A percentile compares a stretch with the other conserved stretches of the same genome.
These are phyloP conservation scores for Colletotrichum chlorophyti DNA, from an alignment of 2,329 filamentous ascomycete genomes.

Conservation along the genomic window DNA sequence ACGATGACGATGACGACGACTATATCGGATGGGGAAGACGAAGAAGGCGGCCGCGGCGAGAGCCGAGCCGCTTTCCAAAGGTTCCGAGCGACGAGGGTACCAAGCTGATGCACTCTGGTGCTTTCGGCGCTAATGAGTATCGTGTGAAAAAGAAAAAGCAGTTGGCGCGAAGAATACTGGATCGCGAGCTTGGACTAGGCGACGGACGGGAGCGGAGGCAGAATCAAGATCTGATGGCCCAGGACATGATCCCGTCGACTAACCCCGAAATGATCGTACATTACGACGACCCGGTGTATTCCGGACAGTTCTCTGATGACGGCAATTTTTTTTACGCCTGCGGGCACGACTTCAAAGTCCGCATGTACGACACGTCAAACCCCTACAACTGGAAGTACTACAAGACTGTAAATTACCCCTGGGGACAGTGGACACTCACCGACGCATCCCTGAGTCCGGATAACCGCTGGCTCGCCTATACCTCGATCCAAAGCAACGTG, in stretches of 20 bases:
- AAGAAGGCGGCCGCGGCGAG: conserved; percentile 43
- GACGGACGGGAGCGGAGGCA: conserved; percentile 63
- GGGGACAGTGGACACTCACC: conserved; percentile 94
- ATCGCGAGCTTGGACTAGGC: conserved; percentile 80
- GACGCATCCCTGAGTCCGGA: conserved; percentile 91
- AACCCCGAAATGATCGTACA: conserved; percentile 87
- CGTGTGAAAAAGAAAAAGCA: conserved; percentile 60
- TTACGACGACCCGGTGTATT: conserved; percentile 87
- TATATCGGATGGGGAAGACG: conserved; percentile 50
- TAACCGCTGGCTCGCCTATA: conserved; percentile 91
- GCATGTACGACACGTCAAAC: conserved; percentile 97
- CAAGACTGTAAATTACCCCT: conserved; percentile 85
- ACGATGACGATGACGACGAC: conserved; percentile 44
- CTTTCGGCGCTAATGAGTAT: conserved; percentile 75
- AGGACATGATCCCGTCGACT: conserved; percentile 79
- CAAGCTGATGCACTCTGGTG: conserved; percentile 81
- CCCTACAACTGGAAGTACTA: conserved; percentile 96
- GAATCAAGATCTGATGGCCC: conserved; percentile 58
- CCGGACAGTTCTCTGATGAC: conserved; percentile 94
- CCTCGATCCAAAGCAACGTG: conserved; percentile 83
- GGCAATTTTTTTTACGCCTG: conserved; percentile 97
- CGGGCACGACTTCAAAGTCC: conserved; percentile 90
- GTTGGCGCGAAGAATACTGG: conserved; percentile 75
- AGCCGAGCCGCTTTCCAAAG: conserved; percentile 74
- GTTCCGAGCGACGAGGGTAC: conserved; percentile 80